Evolutionary conservation across 139 green algal species (phyloP), one percentile per base, ranked within the genome.

Genomic region (Picochlorum sp.): DNA sequence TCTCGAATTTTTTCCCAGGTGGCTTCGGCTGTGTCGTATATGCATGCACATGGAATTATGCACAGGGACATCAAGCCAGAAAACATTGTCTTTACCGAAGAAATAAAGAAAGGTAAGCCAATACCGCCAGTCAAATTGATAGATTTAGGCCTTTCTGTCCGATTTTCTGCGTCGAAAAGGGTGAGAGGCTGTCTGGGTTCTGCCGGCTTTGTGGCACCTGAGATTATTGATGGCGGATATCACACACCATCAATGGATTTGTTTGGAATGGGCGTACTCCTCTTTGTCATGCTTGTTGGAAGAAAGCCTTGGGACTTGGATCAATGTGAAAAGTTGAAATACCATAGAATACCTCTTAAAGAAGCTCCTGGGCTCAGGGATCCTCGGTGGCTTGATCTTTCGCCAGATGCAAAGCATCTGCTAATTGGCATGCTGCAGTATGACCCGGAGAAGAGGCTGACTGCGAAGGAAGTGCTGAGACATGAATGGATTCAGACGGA

Each of bases 51-150:
- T 14, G 24, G 34, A 14, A 62, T 84, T 46, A 66, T 85, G 16
- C 79, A 85, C 62, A 61, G 79, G 13, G 79, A 85, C 52, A 64
- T 85, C 63, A 85, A 85, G 66, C 72, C 65, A n/a, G 79, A 85
- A 51, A 85, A 85, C 28, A 34, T 85, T 9, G 52, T 85, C 37
- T 85, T 80, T 68, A 30, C 49, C 4, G 45, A 41, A 16, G 21
- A 30, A 32, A 59, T 30, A 34, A 41, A 38, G 51, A 59, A 34
- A 14, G 18, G 21, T 9, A 20, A 11, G 13, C 13, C 6, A 11
- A 21, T 30, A 34, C 61, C 67, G n/a, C 16, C 44, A 1, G 72
- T 84, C 0, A 83, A 83, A 45, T 21, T 83, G 10, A 64, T 84
- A 5, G 78, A 84, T 65, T 71, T 84, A 26, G 75, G 78, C 20